Evolutionary conservation across 169 alveolate species (phyloP), one percentile per base, ranked within the genome.

Genomic region (Cyclospora cayetanensis): DNA sequence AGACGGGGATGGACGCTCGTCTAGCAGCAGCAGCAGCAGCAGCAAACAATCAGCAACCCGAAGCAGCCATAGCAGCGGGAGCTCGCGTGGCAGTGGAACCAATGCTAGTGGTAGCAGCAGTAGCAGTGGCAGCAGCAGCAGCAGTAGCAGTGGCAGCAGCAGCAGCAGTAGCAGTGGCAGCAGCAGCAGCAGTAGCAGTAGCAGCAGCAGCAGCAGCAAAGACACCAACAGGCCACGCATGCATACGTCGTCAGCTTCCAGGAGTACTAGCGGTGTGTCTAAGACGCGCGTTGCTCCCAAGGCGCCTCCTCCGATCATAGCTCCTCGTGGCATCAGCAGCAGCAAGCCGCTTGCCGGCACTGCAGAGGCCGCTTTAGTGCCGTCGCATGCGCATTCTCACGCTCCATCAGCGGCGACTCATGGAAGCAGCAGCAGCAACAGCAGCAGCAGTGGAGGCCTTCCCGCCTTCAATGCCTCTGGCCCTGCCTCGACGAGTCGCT

Each of bases 361-460:
- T 60, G 12, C 72, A 15, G 31, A 5, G 15, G 72, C 35, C 35
- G n/a, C 31, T n/a, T n/a, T n/a, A n/a, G n/a, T n/a, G n/a, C n/a
- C n/a, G n/a, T n/a, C n/a, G n/a, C n/a, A n/a, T n/a, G n/a, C n/a
- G n/a, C n/a, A n/a, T n/a, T n/a, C n/a, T 34, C 55, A 50, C 37
- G 83, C 50, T 34, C 60, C 60, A 15, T n/a, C 83, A 35, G 83
- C 83, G 31, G 83, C 50, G 27, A 39, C 4, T 22, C 7, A 37
- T 53, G 37, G 83, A 50, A 70, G 83, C 83, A 31, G 52, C 83
- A 70, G 83, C 83, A 70, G 53, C 84, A 35, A 43, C 84, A 72
- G 63, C 84, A 39, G 84, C 42, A 60, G 1, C 72, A 60, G 1
- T 31, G 27, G 18, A n/a, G n/a, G 72, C 72, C 35, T 12, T 15